Evolutionary conservation across 352 stramenopile species (phyloP), one percentile per base, ranked within the genome.

Genomic region (Pythium brachiatum): DNA sequence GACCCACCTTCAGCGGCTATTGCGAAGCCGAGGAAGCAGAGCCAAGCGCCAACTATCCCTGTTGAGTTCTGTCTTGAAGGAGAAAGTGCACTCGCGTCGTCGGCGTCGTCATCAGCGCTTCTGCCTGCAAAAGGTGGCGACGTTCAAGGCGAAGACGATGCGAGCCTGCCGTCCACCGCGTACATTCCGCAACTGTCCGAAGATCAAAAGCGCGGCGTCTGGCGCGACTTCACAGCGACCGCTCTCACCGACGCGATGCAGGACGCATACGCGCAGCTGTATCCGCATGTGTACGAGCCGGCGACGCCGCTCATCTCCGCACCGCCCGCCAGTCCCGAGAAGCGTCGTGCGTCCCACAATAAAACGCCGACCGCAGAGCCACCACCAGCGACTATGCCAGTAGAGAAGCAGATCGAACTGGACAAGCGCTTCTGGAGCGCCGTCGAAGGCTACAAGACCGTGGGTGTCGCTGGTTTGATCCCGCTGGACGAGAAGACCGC

Each of bases 391-490:
- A 15, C 29, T 13, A 23, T 60, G 12, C 41, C 63, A 8, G 1
- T 61, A 9, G 38, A 57, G 21, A 48, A 59, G 20, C 53, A 69
- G 1, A 64, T 82, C 2, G 57, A 75, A 4, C 53, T 70, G 2
- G 60, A 81, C 53, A 74, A 69, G 59, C 78, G 76, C 53, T 90
- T 90, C 57, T 90, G 81, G 81, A 86, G 78, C 53, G 78, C 78
- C 8, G 71, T 88, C 2, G 78, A 89, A 68, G 78, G 79, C 0
- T 89, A 78, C 57, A 75, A 74, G 34, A 66, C 72, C 1, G 75
- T 88, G 27, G 78, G 78, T 7, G 69, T 64, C 0, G 38, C 12
- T 7, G 36, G 46, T 4, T 23, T 70, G 23, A 54, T 88, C 3
- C 62, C 68, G 2, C 41, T 88, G 29, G 76, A 83, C 52, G 64